Base-by-base conservation (phyloP, 345 rosid species). In the Sonneratia caseolaris region DNA sequence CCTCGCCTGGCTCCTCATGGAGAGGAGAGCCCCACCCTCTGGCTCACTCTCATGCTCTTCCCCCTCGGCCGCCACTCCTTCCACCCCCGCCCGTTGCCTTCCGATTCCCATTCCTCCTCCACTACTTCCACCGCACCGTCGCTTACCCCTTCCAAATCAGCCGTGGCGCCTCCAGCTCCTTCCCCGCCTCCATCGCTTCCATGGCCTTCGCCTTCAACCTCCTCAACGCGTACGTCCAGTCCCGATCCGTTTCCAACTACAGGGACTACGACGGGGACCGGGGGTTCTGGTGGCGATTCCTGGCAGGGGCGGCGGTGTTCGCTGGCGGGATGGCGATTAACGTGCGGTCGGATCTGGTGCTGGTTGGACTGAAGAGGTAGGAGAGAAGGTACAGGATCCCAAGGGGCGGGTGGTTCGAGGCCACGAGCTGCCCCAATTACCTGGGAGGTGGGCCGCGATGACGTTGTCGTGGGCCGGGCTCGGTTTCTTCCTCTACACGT, bases 1-100 rank as follows among this genome's bases (percentile, higher is more conserved):
- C 6, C 48, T 89, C 61, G 98, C 98, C 55, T 96, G 99, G 99
- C 86, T 91, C 78, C 73, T 92, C 73, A 95, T 90, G 99, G 99
- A 92, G 77, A 88, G 99, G 99, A 92, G 77, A 88, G 91, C 74
- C 98, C 99, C 51, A 81, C 92, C 18, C 77, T 90, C 1, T 88
- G 91, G 91, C 86, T 95, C 65, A 76, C 98, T 0, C 72, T 91
- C 72, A 70, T 85, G n/a, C 75, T 92, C 80, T 89, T 90, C 71
- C 90, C 97, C 45, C 83, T 65, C 35, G 97, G 97, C 56, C 88
- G 66, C 43, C 85, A 91, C 75, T 74, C 71, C 73, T 74, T 69
- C 77, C 78, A 92, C 72, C 89, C 86, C 12, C 86, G 81, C 80
- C 98, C 38, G 55, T 88, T 72, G 45, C 86, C 65, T 81, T 95